Evolutionary conservation across 169 alveolate species (phyloP).

Genomic region (Eimeria tenella): DNA sequence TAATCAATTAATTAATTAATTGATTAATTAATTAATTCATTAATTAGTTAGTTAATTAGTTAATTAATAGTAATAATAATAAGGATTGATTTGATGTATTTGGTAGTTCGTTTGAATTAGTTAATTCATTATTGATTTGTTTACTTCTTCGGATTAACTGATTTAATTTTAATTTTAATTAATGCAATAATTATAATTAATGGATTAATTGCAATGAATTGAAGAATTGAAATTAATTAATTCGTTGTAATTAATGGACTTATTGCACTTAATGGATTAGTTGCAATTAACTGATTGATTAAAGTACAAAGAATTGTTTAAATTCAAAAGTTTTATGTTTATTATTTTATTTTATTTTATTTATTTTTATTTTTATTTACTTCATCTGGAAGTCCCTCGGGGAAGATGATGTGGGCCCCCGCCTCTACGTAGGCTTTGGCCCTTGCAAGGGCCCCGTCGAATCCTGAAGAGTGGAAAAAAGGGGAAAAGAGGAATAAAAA

Average conservation of each 20-base stretch:
- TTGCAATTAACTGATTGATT: not conserved
- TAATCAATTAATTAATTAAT: too few species aligned
- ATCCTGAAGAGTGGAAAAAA: conserved; percentile 77
- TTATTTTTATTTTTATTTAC: not conserved
- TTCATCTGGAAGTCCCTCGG: conserved; percentile 88
- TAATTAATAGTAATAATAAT: too few species aligned
- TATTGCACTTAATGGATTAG: not conserved
- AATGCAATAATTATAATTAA: too few species aligned
- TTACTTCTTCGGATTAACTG: too few species aligned
- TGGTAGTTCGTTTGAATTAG: too few species aligned
- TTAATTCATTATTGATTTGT: too few species aligned
- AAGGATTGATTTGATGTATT: too few species aligned
- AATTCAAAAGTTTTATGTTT: not conserved
- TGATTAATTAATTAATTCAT: not conserved
- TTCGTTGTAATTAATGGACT: not conserved
- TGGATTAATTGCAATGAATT: too few species aligned
- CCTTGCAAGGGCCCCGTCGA: conserved; percentile 87
- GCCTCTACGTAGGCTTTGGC: conserved; percentile 88
- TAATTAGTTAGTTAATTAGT: not conserved
- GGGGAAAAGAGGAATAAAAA: not conserved
- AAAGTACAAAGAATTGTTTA: not conserved
- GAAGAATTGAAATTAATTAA: too few species aligned
- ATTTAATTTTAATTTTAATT: too few species aligned
- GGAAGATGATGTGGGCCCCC: conserved; percentile 96
- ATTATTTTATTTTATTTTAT: not conserved